Evolutionary conservation across 2,329 filamentous ascomycete genomes (phyloP).

Genomic region (Grosmannia serpens): DNA sequence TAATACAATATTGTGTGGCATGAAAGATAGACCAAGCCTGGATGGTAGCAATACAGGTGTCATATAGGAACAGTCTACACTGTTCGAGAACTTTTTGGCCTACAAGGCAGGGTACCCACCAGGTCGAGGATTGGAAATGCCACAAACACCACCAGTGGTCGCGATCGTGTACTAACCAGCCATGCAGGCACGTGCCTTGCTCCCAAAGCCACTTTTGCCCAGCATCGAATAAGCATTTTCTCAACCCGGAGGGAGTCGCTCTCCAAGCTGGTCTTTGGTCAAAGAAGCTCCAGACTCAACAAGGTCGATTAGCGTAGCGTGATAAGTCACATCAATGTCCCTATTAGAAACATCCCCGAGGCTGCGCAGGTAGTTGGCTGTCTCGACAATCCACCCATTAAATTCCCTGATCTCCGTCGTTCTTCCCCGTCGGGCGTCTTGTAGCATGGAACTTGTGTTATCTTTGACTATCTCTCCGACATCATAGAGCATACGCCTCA

Average conservation of each 20-base stretch:
- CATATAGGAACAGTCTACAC: too few species aligned
- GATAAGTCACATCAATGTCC: constrained; percentile 8
- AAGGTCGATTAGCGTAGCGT: constrained; percentile 14
- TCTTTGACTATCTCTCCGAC: constrained; percentile 36
- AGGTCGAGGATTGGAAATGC: too few species aligned
- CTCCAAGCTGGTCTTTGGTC: background rate
- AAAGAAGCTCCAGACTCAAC: constrained; percentile 9
- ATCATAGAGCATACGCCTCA: constrained; percentile 34
- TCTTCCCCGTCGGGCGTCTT: constrained; percentile 41
- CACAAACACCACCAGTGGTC: too few species aligned
- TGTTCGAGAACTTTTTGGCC: too few species aligned
- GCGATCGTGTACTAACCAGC: too few species aligned
- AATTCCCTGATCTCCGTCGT: constrained; percentile 46
- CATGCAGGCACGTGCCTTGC: too few species aligned
- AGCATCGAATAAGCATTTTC: background rate
- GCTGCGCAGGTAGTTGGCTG: constrained; percentile 13
- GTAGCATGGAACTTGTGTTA: constrained; percentile 52
- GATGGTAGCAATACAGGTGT: too few species aligned
- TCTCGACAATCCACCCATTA: constrained; percentile 32
- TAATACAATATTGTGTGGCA: too few species aligned
- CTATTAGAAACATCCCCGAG: background rate
- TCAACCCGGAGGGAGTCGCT: background rate
- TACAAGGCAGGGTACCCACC: too few species aligned
- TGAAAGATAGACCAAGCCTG: too few species aligned
- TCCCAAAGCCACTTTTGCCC: too few species aligned